Base-by-base conservation (phyloP, 495 filamentous ascomycete species). In the Xylaria grammica region DNA sequence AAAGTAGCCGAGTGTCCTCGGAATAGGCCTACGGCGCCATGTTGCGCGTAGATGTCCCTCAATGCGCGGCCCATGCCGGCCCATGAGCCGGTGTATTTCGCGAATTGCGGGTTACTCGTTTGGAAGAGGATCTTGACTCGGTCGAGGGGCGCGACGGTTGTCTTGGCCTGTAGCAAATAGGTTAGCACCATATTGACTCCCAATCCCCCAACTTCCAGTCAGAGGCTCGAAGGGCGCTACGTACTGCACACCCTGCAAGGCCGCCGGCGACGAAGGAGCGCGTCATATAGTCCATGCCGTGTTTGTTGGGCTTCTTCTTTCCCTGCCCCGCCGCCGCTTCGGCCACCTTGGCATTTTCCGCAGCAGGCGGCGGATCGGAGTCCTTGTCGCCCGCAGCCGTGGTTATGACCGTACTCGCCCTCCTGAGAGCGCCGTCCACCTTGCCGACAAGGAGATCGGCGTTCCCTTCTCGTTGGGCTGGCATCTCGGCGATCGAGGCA, bases 111-210 rank as follows among this genome's bases (percentile, higher is more conserved):
- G 72, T 93, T 97, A 62, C 90, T 91, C 56, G 95, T 89, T 78
- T 99, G 95, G 81, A 99, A 98, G 54, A 99, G 90, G 74, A 99
- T 99, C 76, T 99, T 99, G 72, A 99, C 95, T 48, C 95, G 89
- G 79, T 99, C 95, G 59, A 99, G 91, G 36, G 95, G 95, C 27
- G 91, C 95, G 15, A 99, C 96, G 19, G 96, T 81, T 0, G 94
- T 97, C 83, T 99, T 99, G 67, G 91, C 95, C 93, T 97, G 62
- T 42, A 68, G 60, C 29, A 59, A 26, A 10, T 38, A 40, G 24
- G 10, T 34, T 26, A 29, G 19, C 34, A 27, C 10, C 44, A 17
- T 24, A 11, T 36, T 36, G 32, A 5, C 32, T 36, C 32, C 5
- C 5, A 4, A 36, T 36, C 32, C 11, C 32, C 32, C 11, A 4